phyloP scores from a whole-genome alignment of 2,329 filamentous ascomycete species.

The Sporothrix mexicana region DNA sequence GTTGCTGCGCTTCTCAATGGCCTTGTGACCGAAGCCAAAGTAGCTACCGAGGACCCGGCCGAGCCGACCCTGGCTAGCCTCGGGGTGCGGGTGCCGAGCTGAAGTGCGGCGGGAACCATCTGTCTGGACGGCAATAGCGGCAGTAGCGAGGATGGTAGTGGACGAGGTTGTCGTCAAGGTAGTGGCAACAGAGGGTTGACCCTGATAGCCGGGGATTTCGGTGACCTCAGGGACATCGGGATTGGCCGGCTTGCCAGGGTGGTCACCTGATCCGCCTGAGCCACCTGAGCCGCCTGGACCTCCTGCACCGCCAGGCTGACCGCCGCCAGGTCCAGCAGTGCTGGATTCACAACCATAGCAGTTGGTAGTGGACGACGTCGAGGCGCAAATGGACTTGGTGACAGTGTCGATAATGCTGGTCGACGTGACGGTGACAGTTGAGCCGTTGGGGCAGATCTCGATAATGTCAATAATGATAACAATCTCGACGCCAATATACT shows the following conservation, averaged over 20 bases:
- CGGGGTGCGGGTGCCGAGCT: neutral
- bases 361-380: neutral
- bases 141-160: neutral
- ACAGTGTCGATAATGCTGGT: conserved; percentile 31
- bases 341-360: conserved; percentile 32
- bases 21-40: neutral
- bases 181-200: neutral
- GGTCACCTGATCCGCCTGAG: neutral
- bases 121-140: neutral
- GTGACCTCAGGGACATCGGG: neutral
- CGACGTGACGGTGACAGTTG: conserved; percentile 4
- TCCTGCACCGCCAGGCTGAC: neutral
- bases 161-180: neutral
- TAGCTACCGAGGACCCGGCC: neutral
- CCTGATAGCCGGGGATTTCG: neutral
- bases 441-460: conserved; percentile 31
- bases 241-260: neutral
- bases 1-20: neutral
- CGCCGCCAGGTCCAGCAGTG: neutral
- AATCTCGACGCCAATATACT: conserved; percentile 33
- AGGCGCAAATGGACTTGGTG: conserved; percentile 31
- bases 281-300: neutral
- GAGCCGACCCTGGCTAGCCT: neutral
- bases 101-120: neutral
- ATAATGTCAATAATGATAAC: conserved; percentile 35